A percentile compares a stretch with the other conserved stretches of the same genome.
phyloP scores from a whole-genome alignment of 192 early-diverging fungal species.

The Pecoramyces ruminantium region DNA sequence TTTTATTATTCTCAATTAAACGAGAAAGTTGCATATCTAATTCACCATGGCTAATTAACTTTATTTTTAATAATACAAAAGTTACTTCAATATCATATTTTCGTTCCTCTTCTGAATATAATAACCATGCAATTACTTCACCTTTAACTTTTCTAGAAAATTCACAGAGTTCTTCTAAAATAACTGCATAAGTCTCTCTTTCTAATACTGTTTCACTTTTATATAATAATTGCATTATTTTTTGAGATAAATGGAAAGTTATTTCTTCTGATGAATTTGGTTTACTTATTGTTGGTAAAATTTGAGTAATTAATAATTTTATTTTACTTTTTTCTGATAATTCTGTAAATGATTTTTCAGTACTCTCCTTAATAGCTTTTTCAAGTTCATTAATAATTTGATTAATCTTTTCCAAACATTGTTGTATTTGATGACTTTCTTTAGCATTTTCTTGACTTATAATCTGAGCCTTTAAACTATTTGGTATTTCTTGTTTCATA shows the following conservation, averaged over 20 bases:
- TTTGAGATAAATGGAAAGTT: background rate
- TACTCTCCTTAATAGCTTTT: background rate
- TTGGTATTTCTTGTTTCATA: slow-evolving; percentile 9
- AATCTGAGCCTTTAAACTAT: background rate
- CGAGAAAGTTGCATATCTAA: slow-evolving; percentile 75
- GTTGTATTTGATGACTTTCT: background rate
- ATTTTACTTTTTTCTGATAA: background rate
- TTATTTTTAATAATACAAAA: slow-evolving; percentile 61
- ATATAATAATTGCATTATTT: slow-evolving; percentile 72
- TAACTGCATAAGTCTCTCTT: slow-evolving; percentile 68
- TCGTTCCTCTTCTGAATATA: slow-evolving; percentile 77
- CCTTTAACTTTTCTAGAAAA: slow-evolving; percentile 57
- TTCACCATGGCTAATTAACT: slow-evolving; percentile 57
- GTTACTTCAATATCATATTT: slow-evolving; percentile 6
- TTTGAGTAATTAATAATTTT: background rate
- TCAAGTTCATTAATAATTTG: background rate
- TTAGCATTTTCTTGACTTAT: background rate
- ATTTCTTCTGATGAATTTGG: background rate
- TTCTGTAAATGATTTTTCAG: background rate
- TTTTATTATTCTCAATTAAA: slow-evolving; percentile 66
- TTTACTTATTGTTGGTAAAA: background rate
- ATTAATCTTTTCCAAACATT: background rate
- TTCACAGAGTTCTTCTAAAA: slow-evolving; percentile 75
- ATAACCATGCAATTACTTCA: slow-evolving; percentile 80
- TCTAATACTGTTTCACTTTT: slow-evolving; percentile 53